Conservation (phyloP, 495 filamentous ascomycete species). For the Podospora comata region DNA sequence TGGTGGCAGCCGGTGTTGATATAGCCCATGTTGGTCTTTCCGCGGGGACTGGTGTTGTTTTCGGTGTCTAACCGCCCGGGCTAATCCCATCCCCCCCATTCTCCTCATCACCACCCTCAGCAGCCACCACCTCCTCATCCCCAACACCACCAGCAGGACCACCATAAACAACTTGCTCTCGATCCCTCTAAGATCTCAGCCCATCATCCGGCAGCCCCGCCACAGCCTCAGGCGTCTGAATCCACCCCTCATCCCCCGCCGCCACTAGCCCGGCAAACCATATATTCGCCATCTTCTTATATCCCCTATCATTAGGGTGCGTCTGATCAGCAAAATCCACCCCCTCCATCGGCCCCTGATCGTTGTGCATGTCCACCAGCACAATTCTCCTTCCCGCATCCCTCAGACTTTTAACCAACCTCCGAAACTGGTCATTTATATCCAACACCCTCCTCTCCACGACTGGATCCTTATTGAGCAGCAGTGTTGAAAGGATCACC, state of each 20-base stretch:
- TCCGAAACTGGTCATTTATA: slow-evolving; percentile 42
- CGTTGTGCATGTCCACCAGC: slow-evolving; percentile 48
- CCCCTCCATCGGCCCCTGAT: slow-evolving; percentile 23
- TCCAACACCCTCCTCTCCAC: slow-evolving; percentile 30
- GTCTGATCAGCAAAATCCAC: slow-evolving; percentile 46
- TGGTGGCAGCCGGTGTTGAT: not conserved
- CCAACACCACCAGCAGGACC: not conserved
- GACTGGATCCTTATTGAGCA: slow-evolving; percentile 33
- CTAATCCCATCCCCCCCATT: not conserved
- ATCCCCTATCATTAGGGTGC: slow-evolving; percentile 51
- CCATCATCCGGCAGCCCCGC: slow-evolving; percentile 22
- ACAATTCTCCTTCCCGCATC: slow-evolving; percentile 34
- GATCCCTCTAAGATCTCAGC: not conserved
- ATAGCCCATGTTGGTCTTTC: not conserved
- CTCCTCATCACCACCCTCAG: not conserved
- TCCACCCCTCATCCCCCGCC: slow-evolving; percentile 26
- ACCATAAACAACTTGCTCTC: not conserved
- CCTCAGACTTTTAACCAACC: slow-evolving; percentile 34
- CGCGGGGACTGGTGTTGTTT: too few relatives aligned
- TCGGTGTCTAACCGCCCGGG: too few relatives aligned
- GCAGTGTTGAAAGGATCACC: slow-evolving; percentile 49
- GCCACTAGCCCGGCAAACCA: slow-evolving; percentile 46
- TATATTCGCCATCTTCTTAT: slow-evolving; percentile 52
- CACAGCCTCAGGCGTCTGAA: slow-evolving; percentile 27
- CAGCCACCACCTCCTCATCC: not conserved